Percentiles rank a stretch among this genome's conserved stretches.
phyloP scores from a whole-genome alignment of 2,329 filamentous ascomycete species.

The Zasmidium angulare region DNA sequence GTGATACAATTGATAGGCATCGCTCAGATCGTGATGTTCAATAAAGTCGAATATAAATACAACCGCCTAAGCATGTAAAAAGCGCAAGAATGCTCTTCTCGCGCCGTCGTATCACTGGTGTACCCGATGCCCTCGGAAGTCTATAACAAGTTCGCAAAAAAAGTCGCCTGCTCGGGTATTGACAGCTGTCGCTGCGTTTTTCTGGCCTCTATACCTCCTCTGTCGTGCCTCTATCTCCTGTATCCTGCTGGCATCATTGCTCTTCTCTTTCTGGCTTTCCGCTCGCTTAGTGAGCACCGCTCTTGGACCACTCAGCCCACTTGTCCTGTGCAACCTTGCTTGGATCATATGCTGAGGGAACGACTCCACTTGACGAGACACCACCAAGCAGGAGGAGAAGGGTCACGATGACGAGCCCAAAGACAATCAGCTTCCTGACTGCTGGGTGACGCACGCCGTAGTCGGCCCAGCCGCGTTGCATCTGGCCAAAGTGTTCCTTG shows the following conservation, averaged over 20 bases:
- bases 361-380: conserved; percentile 33
- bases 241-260: background rate
- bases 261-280: background rate
- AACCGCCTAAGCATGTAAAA: background rate
- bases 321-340: conserved; percentile 16
- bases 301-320: conserved; percentile 19
- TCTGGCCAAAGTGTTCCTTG: conserved; percentile 73
- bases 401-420: conserved; percentile 61
- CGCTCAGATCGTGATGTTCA: background rate
- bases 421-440: conserved; percentile 73
- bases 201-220: background rate
- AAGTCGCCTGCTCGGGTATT: background rate
- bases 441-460: conserved; percentile 76
- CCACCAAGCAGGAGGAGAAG: conserved; percentile 68
- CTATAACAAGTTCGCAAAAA: background rate
- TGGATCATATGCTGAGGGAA: conserved; percentile 27
- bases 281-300: background rate
- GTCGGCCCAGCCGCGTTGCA: conserved; percentile 77
- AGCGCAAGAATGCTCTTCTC: background rate
- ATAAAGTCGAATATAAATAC: background rate
- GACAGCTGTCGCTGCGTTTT: background rate
- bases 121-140: background rate
- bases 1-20: background rate
- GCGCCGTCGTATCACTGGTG: background rate
- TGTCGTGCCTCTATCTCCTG: background rate